Conservation (phyloP, 2,329 filamentous ascomycete species). For the Trichoderma guizhouense region DNA sequence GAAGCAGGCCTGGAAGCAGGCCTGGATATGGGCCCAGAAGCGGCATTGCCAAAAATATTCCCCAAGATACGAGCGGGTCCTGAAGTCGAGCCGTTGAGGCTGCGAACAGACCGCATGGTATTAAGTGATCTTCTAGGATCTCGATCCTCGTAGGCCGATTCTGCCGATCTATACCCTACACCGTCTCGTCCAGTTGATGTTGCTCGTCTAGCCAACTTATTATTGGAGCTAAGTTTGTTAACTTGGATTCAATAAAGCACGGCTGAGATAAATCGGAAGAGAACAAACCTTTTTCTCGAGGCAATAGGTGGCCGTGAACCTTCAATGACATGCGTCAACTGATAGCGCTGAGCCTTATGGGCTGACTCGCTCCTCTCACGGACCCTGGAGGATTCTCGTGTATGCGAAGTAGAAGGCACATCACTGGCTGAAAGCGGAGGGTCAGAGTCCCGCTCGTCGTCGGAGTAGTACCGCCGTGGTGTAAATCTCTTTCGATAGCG, state of each 20-base stretch:
- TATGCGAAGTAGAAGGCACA: conserved; percentile 26
- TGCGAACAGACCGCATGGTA: conserved; percentile 20
- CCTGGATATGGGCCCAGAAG: conserved; percentile 9
- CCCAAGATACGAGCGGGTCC: not conserved
- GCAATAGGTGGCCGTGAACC: conserved; percentile 34
- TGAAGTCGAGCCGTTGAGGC: conserved; percentile 20
- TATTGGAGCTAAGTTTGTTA: conserved; percentile 14
- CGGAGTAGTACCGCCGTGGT: conserved; percentile 19
- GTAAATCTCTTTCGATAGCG: conserved; percentile 17
- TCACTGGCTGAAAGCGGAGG: conserved; percentile 27
- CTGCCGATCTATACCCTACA: conserved; percentile 22
- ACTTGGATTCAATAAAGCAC: not conserved
- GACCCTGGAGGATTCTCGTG: conserved; percentile 29
- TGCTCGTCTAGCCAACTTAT: conserved; percentile 11
- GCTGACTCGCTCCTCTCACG: conserved; percentile 31
- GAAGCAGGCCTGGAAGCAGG: conserved; percentile 9
- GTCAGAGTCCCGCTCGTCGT: conserved; percentile 23
- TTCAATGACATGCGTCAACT: conserved; percentile 32
- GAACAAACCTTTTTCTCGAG: conserved; percentile 30
- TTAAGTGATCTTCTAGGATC: conserved; percentile 19
- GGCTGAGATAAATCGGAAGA: not conserved
- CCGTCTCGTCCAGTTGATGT: not conserved
- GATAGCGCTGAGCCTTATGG: conserved; percentile 26
- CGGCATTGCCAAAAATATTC: not conserved
- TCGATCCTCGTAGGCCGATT: conserved; percentile 19